Base-by-base conservation (phyloP, 2,329 filamentous ascomycete species). In the Arthroderma uncinatum region DNA sequence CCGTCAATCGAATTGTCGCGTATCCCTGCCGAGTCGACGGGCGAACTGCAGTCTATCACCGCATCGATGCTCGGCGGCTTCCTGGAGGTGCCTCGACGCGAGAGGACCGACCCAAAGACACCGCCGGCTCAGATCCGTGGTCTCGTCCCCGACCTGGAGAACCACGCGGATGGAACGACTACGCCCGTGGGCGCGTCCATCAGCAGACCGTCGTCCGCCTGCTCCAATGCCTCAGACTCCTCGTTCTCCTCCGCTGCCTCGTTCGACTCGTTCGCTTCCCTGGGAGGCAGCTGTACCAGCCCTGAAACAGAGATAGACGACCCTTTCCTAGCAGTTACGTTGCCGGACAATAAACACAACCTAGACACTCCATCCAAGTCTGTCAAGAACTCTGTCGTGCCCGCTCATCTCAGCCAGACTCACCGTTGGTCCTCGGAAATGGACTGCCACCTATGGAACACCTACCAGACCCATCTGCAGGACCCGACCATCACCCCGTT, bases 401-500 rank as follows among this genome's bases (percentile, higher is more conserved):
- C 68, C n/a, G 62, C 66, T 12, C 59, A 59, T 23, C 48, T 61
- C 25, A 62, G 59, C 55, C 63, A 63, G 53, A 68, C 61, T 62
- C 62, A 65, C 64, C 65, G 67, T 40, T 85, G 82, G 78, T 83
- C 79, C 4, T 71, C 78, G 44, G 81, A 82, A 54, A 84, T 84
- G 81, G 82, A 85, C 65, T 77, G 80, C 57, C 82, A 85, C 64
- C 70, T 85, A 33, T 84, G 82, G 82, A 79, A 82, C 65, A 82
- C 80, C 7, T 85, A 84, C 68, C 80, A 83, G 71, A 74, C 77
- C 55, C 84, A 84, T 66, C 72, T 85, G n/a, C 80, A 82, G 60
- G 82, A 85, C 66, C 82, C 82, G 19, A 82, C 79, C 2, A 77
- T 84, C 52, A 85, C 82, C 1, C 82, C 82, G 0, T 85, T 85